A percentile compares a stretch with the other conserved stretches of the same genome.
Evolutionary conservation across 2,329 filamentous ascomycete species (phyloP).

Genomic region (Neospermospora avenae): DNA sequence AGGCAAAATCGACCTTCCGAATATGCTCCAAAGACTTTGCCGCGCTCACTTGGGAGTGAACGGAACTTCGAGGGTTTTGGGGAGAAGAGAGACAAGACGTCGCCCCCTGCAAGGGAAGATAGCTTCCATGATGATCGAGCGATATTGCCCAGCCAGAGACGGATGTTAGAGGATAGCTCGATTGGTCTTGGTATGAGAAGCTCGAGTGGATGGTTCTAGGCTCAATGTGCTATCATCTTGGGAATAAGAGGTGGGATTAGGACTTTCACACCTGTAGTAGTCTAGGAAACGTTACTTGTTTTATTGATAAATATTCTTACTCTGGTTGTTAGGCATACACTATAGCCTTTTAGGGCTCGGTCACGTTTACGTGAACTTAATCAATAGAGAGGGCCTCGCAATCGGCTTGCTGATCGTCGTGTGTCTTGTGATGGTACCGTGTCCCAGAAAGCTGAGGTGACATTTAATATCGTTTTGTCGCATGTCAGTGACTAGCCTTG

Average conservation of each 20-base stretch:
- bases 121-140: slow-evolving; percentile 31
- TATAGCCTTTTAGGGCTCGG: neutral
- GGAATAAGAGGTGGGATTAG: neutral
- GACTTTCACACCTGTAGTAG: neutral
- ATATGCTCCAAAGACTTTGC: slow-evolving; percentile 21
- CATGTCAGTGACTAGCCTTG: no score
- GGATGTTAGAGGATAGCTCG: neutral
- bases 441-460: no score
- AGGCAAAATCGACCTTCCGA: slow-evolving; percentile 17
- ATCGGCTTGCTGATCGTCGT: neutral
- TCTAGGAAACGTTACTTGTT: neutral
- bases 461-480: no score
- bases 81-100: neutral
- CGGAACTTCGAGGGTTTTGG: neutral
- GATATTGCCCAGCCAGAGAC: slow-evolving; percentile 29
- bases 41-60: slow-evolving; percentile 13
- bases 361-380: neutral
- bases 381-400: no score
- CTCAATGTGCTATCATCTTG: neutral
- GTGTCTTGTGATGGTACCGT: no score
- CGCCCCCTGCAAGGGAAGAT: slow-evolving; percentile 10
- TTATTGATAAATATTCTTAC: neutral
- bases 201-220: slow-evolving; percentile 26
- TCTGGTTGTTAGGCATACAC: neutral
- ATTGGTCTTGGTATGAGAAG: slow-evolving; percentile 15